Evolutionary conservation across 495 filamentous ascomycete species (phyloP).

Genomic region (Penicillium samsonianum): DNA sequence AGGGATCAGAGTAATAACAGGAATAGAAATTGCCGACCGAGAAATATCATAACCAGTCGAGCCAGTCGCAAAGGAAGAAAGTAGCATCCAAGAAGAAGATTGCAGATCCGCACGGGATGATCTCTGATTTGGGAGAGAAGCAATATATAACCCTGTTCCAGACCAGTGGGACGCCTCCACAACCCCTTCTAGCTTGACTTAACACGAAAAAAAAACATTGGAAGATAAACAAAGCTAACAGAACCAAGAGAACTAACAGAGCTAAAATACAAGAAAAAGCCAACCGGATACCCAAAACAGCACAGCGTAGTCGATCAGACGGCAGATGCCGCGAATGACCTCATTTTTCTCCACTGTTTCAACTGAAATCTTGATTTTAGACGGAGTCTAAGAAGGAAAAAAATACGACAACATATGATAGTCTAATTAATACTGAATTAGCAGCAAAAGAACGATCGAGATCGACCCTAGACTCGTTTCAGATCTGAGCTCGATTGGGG

Average conservation of each 20-base stretch:
- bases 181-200: not conserved
- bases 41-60: not conserved
- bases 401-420: not conserved
- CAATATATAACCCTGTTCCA: not conserved
- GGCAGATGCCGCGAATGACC: conserved; percentile 30
- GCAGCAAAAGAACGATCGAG: conserved; percentile 1
- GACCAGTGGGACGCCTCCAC: not conserved
- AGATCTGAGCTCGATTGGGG: not conserved
- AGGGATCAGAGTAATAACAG: too few species aligned
- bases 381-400: not conserved
- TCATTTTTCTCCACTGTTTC: conserved; percentile 23
- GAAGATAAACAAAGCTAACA: not conserved
- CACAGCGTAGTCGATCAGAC: conserved; percentile 24
- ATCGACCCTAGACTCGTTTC: conserved; percentile 1
- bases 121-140: not conserved
- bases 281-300: conserved; percentile 6
- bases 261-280: not conserved
- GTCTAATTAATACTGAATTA: not conserved
- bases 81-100: not conserved
- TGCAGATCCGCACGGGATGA: conserved; percentile 1
- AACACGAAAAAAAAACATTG: too few species aligned
- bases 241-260: not conserved
- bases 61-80: not conserved
- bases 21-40: not conserved
- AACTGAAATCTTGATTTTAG: conserved; percentile 27